These are phyloP conservation scores for Neospermospora avenae DNA, from an alignment of 2,329 filamentous ascomycete genomes.

Conservation along the genomic window DNA sequence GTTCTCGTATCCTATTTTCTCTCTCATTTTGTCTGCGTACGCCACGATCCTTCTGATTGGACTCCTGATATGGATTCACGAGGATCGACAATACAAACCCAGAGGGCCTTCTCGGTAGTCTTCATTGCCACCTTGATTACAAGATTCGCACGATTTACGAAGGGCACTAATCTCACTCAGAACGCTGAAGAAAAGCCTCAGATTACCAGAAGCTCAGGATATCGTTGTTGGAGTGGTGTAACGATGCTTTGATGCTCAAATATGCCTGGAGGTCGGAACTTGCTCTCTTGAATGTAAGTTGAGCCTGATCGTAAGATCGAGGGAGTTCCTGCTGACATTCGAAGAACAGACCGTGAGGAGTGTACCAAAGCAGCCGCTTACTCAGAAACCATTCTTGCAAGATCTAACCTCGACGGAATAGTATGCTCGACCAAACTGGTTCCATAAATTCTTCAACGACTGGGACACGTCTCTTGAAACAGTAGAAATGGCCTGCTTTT, in stretches of 20 bases:
- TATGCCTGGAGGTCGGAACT: background rate
- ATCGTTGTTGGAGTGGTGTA: background rate
- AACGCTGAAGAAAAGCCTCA: background rate
- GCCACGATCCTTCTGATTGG: background rate
- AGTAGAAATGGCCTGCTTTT: conserved; percentile 2
- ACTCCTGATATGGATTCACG: background rate
- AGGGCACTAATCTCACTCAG: background rate
- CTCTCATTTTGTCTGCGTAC: background rate
- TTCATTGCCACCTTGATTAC: background rate
- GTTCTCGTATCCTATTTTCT: background rate
- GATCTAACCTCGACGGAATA: conserved; percentile 9
- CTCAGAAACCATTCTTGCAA: conserved; percentile 12
- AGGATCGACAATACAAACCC: background rate
- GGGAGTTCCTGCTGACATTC: conserved; percentile 8
- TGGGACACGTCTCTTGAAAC: background rate
- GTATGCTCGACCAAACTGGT: background rate
- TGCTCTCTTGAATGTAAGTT: background rate
- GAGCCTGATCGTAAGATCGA: background rate
- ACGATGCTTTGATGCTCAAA: background rate
- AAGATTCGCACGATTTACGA: too few relatives aligned
- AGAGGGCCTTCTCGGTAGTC: conserved; percentile 3
- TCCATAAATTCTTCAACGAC: background rate
- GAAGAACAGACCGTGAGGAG: conserved; percentile 5
- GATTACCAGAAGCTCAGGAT: conserved; percentile 5
- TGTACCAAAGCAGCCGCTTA: conserved; percentile 8